phyloP scores from a whole-genome alignment of 345 rosid genomes.

The Acer campestre region DNA sequence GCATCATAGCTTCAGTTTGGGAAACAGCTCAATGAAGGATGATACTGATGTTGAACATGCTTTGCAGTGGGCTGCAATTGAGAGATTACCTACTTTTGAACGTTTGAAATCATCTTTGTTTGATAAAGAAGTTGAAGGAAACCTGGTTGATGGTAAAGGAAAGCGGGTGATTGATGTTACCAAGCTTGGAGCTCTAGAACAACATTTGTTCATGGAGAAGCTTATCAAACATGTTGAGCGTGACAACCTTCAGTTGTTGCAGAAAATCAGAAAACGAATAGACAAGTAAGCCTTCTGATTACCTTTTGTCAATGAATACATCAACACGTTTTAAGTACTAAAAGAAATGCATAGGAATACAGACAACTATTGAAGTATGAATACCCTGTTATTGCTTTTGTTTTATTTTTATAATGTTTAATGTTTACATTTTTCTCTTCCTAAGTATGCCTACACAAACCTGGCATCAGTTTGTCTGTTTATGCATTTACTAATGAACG shows the following conservation, averaged over 20 bases:
- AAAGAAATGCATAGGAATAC: too few relatives aligned
- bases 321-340: neutral
- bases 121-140: constrained; percentile 20
- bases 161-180: constrained; percentile 53
- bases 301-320: neutral
- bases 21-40: constrained; percentile 29
- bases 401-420: too few relatives aligned
- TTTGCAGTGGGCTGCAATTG: constrained; percentile 66
- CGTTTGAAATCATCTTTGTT: constrained; percentile 59
- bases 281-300: constrained; percentile 44
- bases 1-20: constrained; percentile 43
- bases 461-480: neutral
- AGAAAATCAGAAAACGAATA: constrained; percentile 49
- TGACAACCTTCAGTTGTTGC: constrained; percentile 62
- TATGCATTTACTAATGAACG: neutral
- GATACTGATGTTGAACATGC: constrained; percentile 42
- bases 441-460: neutral
- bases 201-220: constrained; percentile 58
- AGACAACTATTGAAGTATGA: too few relatives aligned
- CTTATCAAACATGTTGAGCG: constrained; percentile 67
- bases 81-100: constrained; percentile 69
- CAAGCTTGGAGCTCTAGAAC: constrained; percentile 54
- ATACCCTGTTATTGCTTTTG: neutral
- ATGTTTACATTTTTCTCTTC: too few relatives aligned
- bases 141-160: constrained; percentile 22